Conservation (phyloP, 441 rosid genomes). For the Daphne laureola region DNA sequence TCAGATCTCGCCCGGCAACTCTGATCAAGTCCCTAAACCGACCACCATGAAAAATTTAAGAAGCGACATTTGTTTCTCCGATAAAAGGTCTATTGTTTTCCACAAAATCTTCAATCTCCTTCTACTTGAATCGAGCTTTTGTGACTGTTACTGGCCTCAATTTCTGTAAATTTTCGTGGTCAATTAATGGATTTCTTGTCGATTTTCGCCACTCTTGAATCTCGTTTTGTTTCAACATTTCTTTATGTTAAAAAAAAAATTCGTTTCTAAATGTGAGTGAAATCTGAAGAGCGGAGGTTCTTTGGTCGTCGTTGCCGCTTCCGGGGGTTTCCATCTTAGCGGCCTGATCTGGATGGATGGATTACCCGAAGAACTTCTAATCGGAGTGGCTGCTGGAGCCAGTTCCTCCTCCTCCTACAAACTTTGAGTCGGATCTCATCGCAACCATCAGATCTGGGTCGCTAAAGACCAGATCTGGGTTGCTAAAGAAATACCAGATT, state of each 20-base stretch:
- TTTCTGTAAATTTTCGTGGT: background rate
- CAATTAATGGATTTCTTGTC: background rate
- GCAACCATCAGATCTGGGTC: too few relatives aligned
- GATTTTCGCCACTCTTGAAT: background rate
- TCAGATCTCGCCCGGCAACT: too few relatives aligned
- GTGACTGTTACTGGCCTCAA: background rate
- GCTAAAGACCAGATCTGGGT: too few relatives aligned
- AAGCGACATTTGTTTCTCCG: background rate
- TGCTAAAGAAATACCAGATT: too few relatives aligned
- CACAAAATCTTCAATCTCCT: background rate
- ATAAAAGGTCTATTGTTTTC: too few relatives aligned
- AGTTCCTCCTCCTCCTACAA: too few relatives aligned
- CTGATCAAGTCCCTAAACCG: too few relatives aligned
- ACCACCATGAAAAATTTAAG: too few relatives aligned
- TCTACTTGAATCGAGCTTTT: background rate
- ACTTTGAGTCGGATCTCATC: too few relatives aligned
- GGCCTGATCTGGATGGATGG: background rate
- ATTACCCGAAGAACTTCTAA: too few relatives aligned
- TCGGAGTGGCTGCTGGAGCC: too few relatives aligned
- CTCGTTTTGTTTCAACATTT: background rate
- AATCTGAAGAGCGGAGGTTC: background rate
- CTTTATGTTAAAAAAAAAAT: background rate
- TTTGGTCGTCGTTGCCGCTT: conserved; percentile 9
- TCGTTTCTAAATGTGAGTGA: background rate
- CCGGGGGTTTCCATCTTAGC: conserved; percentile 16